Conservation (phyloP, 2,329 filamentous ascomycete species). For the Penicillium crustosum region DNA sequence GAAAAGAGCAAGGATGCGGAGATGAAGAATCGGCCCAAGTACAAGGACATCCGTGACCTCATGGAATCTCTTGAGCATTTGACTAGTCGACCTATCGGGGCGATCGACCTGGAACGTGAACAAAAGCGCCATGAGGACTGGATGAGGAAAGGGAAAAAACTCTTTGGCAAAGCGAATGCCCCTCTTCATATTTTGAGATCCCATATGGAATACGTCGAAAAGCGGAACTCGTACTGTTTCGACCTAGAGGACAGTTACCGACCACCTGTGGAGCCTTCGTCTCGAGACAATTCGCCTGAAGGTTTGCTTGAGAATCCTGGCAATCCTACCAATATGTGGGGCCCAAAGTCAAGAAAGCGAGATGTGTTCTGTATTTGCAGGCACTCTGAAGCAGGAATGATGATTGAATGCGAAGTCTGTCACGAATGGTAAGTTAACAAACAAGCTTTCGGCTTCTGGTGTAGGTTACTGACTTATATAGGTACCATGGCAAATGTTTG, state of each 20-base stretch:
- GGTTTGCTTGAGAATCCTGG: slow-evolving; percentile 49
- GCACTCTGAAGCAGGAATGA: slow-evolving; percentile 91
- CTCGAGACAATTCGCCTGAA: slow-evolving; percentile 71
- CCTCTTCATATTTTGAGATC: slow-evolving; percentile 92
- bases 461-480: slow-evolving; percentile 42
- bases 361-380: slow-evolving; percentile 98
- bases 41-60: slow-evolving; percentile 84
- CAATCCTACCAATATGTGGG: slow-evolving; percentile 34
- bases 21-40: slow-evolving; percentile 77
- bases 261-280: slow-evolving; percentile 86
- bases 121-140: slow-evolving; percentile 95
- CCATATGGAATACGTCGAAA: slow-evolving; percentile 90
- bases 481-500: slow-evolving; percentile 96
- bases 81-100: slow-evolving; percentile 88
- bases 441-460: background rate
- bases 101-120: slow-evolving; percentile 89
- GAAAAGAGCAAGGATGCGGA: slow-evolving; percentile 74
- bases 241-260: slow-evolving; percentile 86
- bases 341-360: slow-evolving; percentile 57
- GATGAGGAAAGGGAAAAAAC: slow-evolving; percentile 97
- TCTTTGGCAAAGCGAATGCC: slow-evolving; percentile 97
- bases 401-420: slow-evolving; percentile 98
- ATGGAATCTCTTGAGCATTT: slow-evolving; percentile 84
- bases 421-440: slow-evolving; percentile 78
- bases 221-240: slow-evolving; percentile 88